Conservation (phyloP, 495 filamentous ascomycete genomes). For the Aspergillus diversus region DNA sequence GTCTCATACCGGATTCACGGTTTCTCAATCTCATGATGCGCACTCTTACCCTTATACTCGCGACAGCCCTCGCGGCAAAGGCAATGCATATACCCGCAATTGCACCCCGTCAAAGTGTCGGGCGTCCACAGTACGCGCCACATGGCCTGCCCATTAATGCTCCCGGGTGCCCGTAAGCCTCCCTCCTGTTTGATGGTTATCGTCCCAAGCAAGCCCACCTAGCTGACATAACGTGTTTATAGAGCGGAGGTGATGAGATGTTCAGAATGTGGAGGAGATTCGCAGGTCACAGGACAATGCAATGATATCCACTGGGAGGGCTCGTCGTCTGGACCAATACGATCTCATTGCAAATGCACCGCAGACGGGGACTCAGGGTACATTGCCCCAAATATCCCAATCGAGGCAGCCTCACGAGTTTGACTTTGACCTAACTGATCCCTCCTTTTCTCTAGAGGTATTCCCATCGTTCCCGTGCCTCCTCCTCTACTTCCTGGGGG, state of each 20-base stretch:
- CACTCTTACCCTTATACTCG: not conserved
- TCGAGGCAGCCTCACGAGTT: not conserved
- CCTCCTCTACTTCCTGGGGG: not conserved
- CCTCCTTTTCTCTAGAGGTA: not conserved
- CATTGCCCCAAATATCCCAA: not conserved
- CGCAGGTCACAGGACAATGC: not conserved
- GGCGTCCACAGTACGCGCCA: not conserved
- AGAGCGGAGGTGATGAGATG: not conserved
- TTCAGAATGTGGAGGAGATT: not conserved
- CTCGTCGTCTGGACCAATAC: not conserved
- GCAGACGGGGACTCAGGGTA: not conserved
- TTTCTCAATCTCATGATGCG: not conserved
- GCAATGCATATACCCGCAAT: not conserved
- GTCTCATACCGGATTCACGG: not conserved
- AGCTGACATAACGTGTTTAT: not conserved
- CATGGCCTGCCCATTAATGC: not conserved
- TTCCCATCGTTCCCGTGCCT: not conserved
- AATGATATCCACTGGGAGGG: not conserved
- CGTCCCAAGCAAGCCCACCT: not conserved
- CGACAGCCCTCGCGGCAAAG: not conserved
- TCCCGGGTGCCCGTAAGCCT: not conserved
- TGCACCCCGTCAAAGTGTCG: not conserved
- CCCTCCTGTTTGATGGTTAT: not conserved
- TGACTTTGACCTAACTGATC: not conserved
- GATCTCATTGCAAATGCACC: not conserved